Evolutionary conservation across 2,329 filamentous ascomycete genomes (phyloP).

Genomic region (Ceratocystis cacaofunesta): DNA sequence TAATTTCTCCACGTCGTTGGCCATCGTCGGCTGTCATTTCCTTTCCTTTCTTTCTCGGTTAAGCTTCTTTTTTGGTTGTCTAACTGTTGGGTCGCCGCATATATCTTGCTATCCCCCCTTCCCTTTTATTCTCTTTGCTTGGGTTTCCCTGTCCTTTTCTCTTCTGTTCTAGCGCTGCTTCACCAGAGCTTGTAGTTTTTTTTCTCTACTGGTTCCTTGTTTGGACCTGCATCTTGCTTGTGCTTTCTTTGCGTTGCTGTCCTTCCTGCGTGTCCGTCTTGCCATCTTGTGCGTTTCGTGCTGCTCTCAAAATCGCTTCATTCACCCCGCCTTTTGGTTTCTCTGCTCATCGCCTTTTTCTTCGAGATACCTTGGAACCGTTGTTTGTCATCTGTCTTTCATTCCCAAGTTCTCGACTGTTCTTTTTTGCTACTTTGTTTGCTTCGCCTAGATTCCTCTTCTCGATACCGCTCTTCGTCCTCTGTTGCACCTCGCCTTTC

Average conservation of each 20-base stretch:
- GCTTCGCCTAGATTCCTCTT: slow-evolving; percentile 1
- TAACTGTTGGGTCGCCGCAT: slow-evolving; percentile 4
- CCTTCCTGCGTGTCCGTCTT: slow-evolving; percentile 13
- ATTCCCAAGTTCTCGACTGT: neutral
- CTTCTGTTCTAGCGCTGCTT: slow-evolving; percentile 11
- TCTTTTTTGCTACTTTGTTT: neutral
- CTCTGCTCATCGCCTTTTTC: neutral
- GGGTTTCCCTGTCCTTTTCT: slow-evolving; percentile 11
- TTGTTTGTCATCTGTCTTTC: neutral
- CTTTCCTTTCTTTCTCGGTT: slow-evolving; percentile 16
- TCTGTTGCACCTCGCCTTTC: slow-evolving; percentile 13
- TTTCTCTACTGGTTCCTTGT: slow-evolving; percentile 20
- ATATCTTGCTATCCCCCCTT: slow-evolving; percentile 14
- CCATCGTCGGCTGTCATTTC: slow-evolving; percentile 7
- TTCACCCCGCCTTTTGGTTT: slow-evolving; percentile 8
- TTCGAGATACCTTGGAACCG: slow-evolving; percentile 4
- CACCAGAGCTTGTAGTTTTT: slow-evolving; percentile 9
- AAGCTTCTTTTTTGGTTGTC: slow-evolving; percentile 16
- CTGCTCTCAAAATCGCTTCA: slow-evolving; percentile 9
- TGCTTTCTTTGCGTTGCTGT: slow-evolving; percentile 13
- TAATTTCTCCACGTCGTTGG: slow-evolving; percentile 1
- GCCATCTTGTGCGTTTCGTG: slow-evolving; percentile 15
- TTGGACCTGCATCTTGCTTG: slow-evolving; percentile 10
- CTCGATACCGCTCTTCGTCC: neutral
- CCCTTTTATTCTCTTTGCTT: slow-evolving; percentile 7